Evolutionary conservation across 306 rosid species (phyloP).

Genomic region (Glycine tomentella): DNA sequence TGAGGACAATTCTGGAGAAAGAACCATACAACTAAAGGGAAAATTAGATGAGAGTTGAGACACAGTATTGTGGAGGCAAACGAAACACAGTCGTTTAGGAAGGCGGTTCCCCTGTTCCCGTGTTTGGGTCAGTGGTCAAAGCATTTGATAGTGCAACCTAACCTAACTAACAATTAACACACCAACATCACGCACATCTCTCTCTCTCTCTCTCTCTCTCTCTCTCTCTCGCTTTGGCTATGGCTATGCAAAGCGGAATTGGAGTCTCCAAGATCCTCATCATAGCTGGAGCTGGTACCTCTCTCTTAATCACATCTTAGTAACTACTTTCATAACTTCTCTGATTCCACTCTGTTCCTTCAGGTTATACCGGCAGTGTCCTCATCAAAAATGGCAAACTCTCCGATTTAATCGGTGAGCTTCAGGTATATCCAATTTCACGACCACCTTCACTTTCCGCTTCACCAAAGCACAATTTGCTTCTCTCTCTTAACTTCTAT

Average conservation of each 20-base stretch:
- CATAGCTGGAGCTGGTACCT: slow-evolving; percentile 76
- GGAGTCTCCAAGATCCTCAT: slow-evolving; percentile 69
- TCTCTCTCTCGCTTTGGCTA: slow-evolving; percentile 51
- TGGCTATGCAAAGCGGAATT: slow-evolving; percentile 81
- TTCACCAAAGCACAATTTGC: neutral
- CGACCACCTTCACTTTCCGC: slow-evolving; percentile 14
- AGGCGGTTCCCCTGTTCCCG: no score
- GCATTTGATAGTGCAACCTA: no score
- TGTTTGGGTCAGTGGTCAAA: no score
- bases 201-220: no score
- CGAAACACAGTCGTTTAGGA: no score
- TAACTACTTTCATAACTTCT: slow-evolving; percentile 10
- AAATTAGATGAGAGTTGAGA: no score
- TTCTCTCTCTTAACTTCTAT: neutral
- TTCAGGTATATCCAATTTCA: slow-evolving; percentile 67
- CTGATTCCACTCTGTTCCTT: slow-evolving; percentile 32
- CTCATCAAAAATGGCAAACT: slow-evolving; percentile 73
- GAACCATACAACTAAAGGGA: no score
- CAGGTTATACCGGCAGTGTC: slow-evolving; percentile 84
- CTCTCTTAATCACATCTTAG: neutral
- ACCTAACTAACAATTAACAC: no score
- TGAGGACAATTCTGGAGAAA: no score
- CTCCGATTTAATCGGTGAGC: slow-evolving; percentile 76
- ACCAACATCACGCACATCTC: neutral
- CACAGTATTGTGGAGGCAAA: no score